A percentile compares a stretch with the other conserved stretches of the same genome.
phyloP scores from a whole-genome alignment of 139 green algal genomes.

The Asterochloris erici region DNA sequence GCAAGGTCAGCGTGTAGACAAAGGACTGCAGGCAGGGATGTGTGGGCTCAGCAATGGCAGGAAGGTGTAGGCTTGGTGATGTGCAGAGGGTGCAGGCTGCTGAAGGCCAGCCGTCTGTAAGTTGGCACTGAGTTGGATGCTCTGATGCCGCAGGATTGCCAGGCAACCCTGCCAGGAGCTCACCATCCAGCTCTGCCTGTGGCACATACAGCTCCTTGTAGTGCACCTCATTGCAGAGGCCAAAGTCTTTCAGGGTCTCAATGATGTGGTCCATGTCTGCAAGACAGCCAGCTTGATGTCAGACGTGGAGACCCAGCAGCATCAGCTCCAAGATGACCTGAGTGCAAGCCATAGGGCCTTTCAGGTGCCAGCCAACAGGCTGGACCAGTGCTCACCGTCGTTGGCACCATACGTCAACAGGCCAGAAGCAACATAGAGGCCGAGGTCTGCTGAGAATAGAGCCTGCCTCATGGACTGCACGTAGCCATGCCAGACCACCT shows the following conservation, averaged over 20 bases:
- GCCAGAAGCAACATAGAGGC: conserved; percentile 56
- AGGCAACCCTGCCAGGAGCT: not conserved
- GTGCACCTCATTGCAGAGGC: conserved; percentile 31
- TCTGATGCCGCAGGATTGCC: not conserved
- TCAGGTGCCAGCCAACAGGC: not conserved
- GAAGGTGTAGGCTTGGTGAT: too few relatives aligned
- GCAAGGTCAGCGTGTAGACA: too few relatives aligned
- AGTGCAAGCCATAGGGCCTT: not conserved
- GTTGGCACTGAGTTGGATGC: not conserved
- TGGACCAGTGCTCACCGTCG: conserved; percentile 17
- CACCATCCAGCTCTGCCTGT: conserved; percentile 27
- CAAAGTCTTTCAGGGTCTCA: conserved; percentile 31
- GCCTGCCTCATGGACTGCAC: conserved; percentile 35
- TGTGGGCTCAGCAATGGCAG: too few relatives aligned
- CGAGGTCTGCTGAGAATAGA: conserved; percentile 28
- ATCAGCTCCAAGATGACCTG: not conserved
- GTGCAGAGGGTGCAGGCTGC: too few relatives aligned
- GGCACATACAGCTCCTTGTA: conserved; percentile 67
- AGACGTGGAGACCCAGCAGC: not conserved
- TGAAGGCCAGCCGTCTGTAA: too few relatives aligned
- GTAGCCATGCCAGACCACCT: conserved; percentile 56
- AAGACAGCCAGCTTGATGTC: not conserved
- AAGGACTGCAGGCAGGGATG: too few relatives aligned
- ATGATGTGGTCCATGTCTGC: conserved; percentile 48
- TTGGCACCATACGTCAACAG: conserved; percentile 56